These are phyloP conservation scores for Ganoderma sp. DNA, from an alignment of 1,284 basidiomycete species.

Conservation along the genomic window DNA sequence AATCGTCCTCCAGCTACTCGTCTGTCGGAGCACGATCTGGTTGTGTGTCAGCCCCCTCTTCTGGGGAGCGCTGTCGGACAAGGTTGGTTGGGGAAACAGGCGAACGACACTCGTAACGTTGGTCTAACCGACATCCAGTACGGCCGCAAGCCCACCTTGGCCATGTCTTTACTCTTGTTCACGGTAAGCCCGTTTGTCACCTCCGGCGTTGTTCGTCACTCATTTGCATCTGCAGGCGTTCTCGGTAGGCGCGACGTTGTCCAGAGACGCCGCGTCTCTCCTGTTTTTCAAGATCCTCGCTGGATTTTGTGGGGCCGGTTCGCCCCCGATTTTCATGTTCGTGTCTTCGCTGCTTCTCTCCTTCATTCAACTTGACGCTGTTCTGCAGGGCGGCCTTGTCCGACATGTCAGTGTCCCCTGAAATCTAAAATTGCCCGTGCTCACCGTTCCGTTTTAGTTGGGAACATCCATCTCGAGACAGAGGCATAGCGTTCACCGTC, in stretches of 20 bases:
- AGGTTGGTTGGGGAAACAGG: background rate
- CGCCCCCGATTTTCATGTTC: background rate
- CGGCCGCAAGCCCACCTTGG: background rate
- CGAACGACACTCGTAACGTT: background rate
- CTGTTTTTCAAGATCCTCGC: background rate
- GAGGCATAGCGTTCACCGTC: background rate
- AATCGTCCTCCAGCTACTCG: background rate
- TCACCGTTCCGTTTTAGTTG: background rate
- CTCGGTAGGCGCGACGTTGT: background rate
- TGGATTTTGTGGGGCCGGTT: background rate
- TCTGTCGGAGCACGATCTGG: background rate
- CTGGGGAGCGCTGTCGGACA: conserved; percentile 4
- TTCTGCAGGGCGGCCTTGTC: background rate
- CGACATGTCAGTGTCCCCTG: background rate
- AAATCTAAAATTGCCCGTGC: background rate
- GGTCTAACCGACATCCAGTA: background rate
- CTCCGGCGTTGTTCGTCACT: background rate
- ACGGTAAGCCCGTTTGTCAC: background rate
- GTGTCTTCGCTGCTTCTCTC: background rate
- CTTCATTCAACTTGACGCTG: background rate
- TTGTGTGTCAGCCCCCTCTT: background rate
- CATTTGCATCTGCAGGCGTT: background rate
- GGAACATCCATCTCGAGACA: background rate
- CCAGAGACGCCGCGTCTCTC: background rate
- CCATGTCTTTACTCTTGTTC: background rate